A percentile compares a stretch with the other conserved stretches of the same genome.
Evolutionary conservation across 306 rosid genomes (phyloP).

Genomic region (Cucurbita moschata): DNA sequence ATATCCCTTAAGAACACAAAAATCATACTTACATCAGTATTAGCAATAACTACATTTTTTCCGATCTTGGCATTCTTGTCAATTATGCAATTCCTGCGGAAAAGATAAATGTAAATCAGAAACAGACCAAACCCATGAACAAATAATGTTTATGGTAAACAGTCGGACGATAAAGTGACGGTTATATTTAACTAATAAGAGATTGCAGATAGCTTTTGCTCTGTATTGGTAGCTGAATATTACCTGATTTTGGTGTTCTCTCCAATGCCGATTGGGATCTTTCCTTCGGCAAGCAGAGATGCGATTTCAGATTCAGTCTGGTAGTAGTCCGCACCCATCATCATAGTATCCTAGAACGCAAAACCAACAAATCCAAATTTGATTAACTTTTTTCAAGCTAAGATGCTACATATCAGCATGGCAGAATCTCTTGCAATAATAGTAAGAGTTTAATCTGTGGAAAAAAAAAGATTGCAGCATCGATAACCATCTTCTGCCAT

Average conservation of each 20-base stretch:
- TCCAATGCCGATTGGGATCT: slow-evolving; percentile 95
- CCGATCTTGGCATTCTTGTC: slow-evolving; percentile 98
- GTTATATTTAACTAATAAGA: background rate
- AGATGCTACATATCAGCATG: background rate
- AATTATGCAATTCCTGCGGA: slow-evolving; percentile 72
- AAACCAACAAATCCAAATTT: slow-evolving; percentile 11
- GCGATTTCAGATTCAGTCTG: slow-evolving; percentile 90
- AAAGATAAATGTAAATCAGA: slow-evolving; percentile 5
- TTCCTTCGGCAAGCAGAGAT: slow-evolving; percentile 60
- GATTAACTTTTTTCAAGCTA: background rate
- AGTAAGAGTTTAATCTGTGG: background rate
- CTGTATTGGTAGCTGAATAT: background rate
- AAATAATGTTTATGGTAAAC: background rate
- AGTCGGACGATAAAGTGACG: background rate
- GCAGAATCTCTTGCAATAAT: background rate
- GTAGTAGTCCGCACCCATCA: slow-evolving; percentile 99
- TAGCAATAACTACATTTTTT: slow-evolving; percentile 56
- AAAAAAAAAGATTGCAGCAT: background rate
- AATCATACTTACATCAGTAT: slow-evolving; percentile 49
- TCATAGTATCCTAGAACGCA: slow-evolving; percentile 67
- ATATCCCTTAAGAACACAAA: background rate
- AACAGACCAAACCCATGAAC: background rate
- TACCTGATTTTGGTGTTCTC: slow-evolving; percentile 88
- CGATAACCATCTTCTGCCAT: background rate
- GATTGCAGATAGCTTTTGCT: background rate